Conservation (phyloP, 1,284 basidiomycete species). For the Papiliotrema fonsecae region DNA sequence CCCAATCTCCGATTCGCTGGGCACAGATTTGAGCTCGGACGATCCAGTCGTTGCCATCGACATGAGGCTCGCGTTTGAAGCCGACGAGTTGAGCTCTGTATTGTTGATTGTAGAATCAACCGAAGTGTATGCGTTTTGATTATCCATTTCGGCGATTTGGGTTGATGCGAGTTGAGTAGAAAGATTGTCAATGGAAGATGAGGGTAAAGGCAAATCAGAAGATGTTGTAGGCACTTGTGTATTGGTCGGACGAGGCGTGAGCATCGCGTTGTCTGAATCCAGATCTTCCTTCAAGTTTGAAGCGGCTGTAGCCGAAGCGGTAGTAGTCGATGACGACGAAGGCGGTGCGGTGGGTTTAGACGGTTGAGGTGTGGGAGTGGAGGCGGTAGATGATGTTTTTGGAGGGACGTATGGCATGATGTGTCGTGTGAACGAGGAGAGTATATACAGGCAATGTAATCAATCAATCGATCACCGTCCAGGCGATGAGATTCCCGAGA, state of each 20-base stretch:
- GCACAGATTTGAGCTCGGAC: not conserved
- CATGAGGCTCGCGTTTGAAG: not conserved
- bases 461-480: no score
- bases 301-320: not conserved
- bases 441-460: not conserved
- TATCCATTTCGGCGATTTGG: no score
- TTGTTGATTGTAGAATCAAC: no score
- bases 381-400: not conserved
- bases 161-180: no score
- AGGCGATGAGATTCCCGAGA: no score
- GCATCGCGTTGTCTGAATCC: not conserved
- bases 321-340: not conserved
- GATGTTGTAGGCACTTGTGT: not conserved
- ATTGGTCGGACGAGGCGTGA: not conserved
- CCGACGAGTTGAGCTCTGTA: not conserved
- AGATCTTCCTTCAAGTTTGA: not conserved
- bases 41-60: not conserved
- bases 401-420: not conserved
- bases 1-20: not conserved
- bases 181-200: no score
- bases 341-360: not conserved
- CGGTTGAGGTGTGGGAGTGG: not conserved
- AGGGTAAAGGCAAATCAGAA: not conserved
- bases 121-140: no score
- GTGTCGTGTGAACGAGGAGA: not conserved